Evolutionary conservation across 371 early-diverging fungal genomes (phyloP).

Genomic region (Apophysomyces elegans): DNA sequence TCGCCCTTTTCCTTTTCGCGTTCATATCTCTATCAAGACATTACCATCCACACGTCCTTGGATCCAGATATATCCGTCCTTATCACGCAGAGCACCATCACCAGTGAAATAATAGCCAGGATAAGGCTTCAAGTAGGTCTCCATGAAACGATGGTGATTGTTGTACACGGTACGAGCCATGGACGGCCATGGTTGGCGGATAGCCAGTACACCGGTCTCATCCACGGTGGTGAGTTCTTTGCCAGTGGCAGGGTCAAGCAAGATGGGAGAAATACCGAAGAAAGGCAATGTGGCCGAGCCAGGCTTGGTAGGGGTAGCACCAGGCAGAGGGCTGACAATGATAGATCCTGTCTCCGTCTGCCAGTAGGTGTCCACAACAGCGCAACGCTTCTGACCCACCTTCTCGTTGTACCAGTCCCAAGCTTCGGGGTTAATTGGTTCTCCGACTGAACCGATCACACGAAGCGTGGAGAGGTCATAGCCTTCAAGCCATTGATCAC

Average conservation of each 20-base stretch:
- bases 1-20: not conserved
- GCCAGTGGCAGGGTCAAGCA: conserved; percentile 87
- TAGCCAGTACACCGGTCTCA: conserved; percentile 88
- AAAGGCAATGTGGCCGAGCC: conserved; percentile 97
- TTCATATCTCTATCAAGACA: not conserved
- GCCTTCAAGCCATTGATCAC: conserved; percentile 79
- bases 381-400: conserved; percentile 85
- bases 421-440: conserved; percentile 99
- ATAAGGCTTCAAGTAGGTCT: conserved; percentile 89
- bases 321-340: conserved; percentile 90
- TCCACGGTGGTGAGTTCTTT: conserved; percentile 70
- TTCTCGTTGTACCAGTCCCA: conserved; percentile 96
- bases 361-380: conserved; percentile 98
- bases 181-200: conserved; percentile 92
- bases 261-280: conserved; percentile 91
- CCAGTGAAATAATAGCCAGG: conserved; percentile 89
- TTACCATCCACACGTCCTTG: conserved; percentile 89
- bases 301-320: conserved; percentile 87
- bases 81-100: conserved; percentile 87
- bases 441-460: conserved; percentile 96
- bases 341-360: conserved; percentile 98
- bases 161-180: conserved; percentile 93
- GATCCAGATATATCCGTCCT: conserved; percentile 94
- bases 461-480: conserved; percentile 82
- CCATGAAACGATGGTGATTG: conserved; percentile 86